Percentiles rank a stretch among this genome's conserved stretches.
phyloP scores from a whole-genome alignment of 306 rosid genomes.

The Datisca glomerata region DNA sequence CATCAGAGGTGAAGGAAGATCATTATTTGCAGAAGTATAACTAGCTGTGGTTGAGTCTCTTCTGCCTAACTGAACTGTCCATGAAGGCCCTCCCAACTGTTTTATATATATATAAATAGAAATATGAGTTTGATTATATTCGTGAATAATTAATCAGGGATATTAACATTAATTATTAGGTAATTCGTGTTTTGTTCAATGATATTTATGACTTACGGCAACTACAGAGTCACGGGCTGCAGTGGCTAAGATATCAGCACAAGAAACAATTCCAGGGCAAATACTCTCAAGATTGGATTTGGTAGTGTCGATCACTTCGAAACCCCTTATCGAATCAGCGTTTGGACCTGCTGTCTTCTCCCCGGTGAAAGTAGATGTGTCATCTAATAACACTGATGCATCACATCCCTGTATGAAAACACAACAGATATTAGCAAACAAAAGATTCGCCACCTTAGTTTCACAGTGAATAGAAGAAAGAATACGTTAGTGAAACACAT shows the following conservation, averaged over 20 bases:
- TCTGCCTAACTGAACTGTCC: conserved; percentile 35
- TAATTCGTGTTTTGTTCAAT: too few relatives aligned
- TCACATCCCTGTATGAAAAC: conserved; percentile 38
- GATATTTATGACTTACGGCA: conserved; percentile 13
- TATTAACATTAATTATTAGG: too few relatives aligned
- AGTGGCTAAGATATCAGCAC: conserved; percentile 24
- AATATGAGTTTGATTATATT: not conserved
- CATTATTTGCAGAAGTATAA: conserved; percentile 16
- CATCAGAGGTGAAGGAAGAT: conserved; percentile 30
- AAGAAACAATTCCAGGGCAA: conserved; percentile 28
- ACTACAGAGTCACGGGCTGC: conserved; percentile 35
- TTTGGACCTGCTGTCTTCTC: conserved; percentile 34
- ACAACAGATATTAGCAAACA: not conserved
- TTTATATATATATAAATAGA: not conserved
- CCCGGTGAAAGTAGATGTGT: conserved; percentile 17
- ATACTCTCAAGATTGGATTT: conserved; percentile 19
- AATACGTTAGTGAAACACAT: not conserved
- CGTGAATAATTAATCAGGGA: not conserved
- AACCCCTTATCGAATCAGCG: conserved; percentile 28
- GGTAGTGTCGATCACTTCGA: conserved; percentile 30
- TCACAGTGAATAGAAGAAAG: not conserved
- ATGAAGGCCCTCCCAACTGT: conserved; percentile 26
- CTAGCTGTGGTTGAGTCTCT: conserved; percentile 45
- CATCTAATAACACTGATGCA: conserved; percentile 40
- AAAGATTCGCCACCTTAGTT: not conserved